Evolutionary conservation across 305 asterid genomes (phyloP).

Genomic region (Solanum chacoense): DNA sequence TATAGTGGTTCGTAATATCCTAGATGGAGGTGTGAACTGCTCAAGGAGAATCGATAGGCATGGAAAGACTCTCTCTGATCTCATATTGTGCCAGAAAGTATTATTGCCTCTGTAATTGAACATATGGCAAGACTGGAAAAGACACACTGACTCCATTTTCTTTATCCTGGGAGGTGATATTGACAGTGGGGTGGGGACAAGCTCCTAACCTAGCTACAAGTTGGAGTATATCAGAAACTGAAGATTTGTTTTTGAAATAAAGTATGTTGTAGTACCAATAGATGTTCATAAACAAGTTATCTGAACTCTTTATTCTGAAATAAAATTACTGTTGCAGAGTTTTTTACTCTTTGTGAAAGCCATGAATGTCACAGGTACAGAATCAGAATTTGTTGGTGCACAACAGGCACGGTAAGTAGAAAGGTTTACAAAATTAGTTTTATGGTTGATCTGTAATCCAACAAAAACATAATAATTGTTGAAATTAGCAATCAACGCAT

Average conservation of each 20-base stretch:
- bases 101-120: constrained; percentile 50
- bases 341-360: background rate
- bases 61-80: constrained; percentile 80
- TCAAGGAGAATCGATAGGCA: constrained; percentile 91
- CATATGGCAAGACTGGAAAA: background rate
- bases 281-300: background rate
- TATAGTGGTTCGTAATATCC: constrained; percentile 62
- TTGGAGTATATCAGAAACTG: background rate
- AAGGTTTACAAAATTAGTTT: background rate
- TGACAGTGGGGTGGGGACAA: background rate
- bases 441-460: background rate
- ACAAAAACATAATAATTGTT: background rate
- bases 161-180: background rate
- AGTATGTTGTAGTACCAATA: background rate
- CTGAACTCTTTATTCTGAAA: background rate
- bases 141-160: background rate
- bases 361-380: background rate
- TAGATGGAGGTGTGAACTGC: constrained; percentile 95
- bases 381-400: background rate
- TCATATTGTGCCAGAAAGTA: constrained; percentile 55
- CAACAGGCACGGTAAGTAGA: background rate
- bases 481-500: background rate
- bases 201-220: background rate
- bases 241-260: background rate
- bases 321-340: background rate